Evolutionary conservation across 2,329 filamentous ascomycete genomes (phyloP).

Genomic region (Fusarium illudens): DNA sequence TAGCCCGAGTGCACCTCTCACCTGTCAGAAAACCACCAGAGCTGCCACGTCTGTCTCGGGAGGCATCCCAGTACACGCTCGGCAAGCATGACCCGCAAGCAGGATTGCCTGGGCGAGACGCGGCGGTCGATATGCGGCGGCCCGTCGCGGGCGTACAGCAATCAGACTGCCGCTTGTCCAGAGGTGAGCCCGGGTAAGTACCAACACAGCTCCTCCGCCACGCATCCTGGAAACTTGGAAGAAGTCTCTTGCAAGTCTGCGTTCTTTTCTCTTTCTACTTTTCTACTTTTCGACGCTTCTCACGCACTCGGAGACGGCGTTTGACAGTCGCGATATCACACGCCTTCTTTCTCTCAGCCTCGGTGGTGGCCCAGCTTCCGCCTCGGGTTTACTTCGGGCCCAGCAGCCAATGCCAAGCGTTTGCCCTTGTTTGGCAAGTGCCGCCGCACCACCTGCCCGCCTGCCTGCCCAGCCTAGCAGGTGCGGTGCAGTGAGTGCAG

Average conservation of each 20-base stretch:
- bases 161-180: conserved; percentile 10
- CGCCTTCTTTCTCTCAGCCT: conserved; percentile 25
- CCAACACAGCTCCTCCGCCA: conserved; percentile 30
- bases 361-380: conserved; percentile 33
- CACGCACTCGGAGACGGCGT: background rate
- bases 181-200: conserved; percentile 28
- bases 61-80: background rate
- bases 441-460: too few species aligned
- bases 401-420: conserved; percentile 22
- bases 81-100: conserved; percentile 11
- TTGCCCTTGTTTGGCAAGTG: background rate
- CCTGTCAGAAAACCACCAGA: conserved; percentile 24
- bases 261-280: background rate
- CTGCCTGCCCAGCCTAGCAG: background rate
- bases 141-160: conserved; percentile 29
- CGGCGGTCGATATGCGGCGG: conserved; percentile 27
- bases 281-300: background rate
- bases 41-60: conserved; percentile 8
- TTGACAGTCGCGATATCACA: conserved; percentile 22
- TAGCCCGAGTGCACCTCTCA: conserved; percentile 12
- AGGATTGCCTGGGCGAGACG: conserved; percentile 1
- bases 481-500: background rate
- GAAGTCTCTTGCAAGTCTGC: conserved; percentile 29
- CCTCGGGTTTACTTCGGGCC: conserved; percentile 41
- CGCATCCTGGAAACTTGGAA: conserved; percentile 28